Evolutionary conservation across 179 eudicot genomes (phyloP).

Genomic region (Patellifolia procumbens): DNA sequence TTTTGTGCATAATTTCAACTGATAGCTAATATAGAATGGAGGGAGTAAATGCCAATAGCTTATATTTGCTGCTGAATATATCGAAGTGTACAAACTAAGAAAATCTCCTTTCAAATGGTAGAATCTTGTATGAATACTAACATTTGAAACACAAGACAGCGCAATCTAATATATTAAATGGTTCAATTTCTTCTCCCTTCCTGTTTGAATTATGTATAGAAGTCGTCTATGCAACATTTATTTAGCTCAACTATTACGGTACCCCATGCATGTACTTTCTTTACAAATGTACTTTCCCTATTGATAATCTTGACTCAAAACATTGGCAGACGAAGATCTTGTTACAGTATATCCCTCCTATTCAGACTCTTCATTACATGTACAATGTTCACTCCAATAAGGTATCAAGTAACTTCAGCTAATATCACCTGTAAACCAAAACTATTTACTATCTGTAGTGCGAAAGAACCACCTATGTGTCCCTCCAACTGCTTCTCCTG

Average conservation of each 20-base stretch:
- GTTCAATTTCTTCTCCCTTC: too few species aligned
- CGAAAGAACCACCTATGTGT: slow-evolving; percentile 69
- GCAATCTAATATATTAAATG: too few species aligned
- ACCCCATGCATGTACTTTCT: slow-evolving; percentile 14
- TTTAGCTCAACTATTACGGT: background rate
- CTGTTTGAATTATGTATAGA: too few species aligned
- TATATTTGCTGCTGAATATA: too few species aligned
- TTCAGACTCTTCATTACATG: slow-evolving; percentile 36
- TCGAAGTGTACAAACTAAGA: too few species aligned
- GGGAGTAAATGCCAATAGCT: too few species aligned
- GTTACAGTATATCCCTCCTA: slow-evolving; percentile 18
- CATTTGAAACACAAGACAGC: too few species aligned
- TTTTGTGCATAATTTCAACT: too few species aligned
- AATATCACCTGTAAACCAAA: slow-evolving; percentile 49
- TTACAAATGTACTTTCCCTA: slow-evolving; percentile 23
- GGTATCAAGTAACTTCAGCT: slow-evolving; percentile 74
- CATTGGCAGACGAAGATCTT: background rate
- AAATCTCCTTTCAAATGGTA: too few species aligned
- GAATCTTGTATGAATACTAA: too few species aligned
- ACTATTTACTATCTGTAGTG: slow-evolving; percentile 57
- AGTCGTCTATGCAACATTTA: background rate
- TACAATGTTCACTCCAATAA: slow-evolving; percentile 38
- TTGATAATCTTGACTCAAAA: background rate
- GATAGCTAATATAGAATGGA: too few species aligned
- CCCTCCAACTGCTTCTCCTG: slow-evolving; percentile 40